phyloP scores from a whole-genome alignment of 352 stramenopile genomes.

The Phytophthora quininea region DNA sequence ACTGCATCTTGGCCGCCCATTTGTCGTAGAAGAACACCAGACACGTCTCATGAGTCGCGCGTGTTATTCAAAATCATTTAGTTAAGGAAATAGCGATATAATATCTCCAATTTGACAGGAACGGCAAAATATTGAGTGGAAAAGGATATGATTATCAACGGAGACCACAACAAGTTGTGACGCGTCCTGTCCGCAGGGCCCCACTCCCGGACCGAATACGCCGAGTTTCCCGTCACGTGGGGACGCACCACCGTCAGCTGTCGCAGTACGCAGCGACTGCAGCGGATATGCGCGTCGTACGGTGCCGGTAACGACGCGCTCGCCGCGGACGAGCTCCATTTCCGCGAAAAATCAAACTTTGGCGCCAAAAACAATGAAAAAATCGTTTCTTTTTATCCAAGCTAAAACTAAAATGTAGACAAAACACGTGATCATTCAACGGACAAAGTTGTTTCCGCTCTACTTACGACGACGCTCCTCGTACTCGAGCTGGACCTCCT shows the following conservation, averaged over 20 bases:
- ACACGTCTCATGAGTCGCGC: slow-evolving; percentile 51
- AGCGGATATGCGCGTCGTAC: slow-evolving; percentile 72
- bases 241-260: background rate
- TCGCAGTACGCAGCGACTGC: slow-evolving; percentile 28
- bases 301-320: slow-evolving; percentile 40
- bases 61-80: slow-evolving; percentile 21
- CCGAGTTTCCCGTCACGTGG: slow-evolving; percentile 14
- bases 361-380: too few species aligned
- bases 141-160: slow-evolving; percentile 63
- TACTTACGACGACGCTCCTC: slow-evolving; percentile 9
- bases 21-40: slow-evolving; percentile 80
- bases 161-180: slow-evolving; percentile 55
- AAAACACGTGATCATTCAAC: too few species aligned
- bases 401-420: too few species aligned
- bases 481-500: slow-evolving; percentile 39
- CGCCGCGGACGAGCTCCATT: slow-evolving; percentile 31
- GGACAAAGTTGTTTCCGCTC: background rate
- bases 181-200: slow-evolving; percentile 63
- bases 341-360: too few species aligned
- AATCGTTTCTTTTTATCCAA: too few species aligned
- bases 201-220: slow-evolving; percentile 59
- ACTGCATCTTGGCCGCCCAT: slow-evolving; percentile 65
- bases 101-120: background rate
- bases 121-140: background rate
- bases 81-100: slow-evolving; percentile 35